These are phyloP conservation scores for Glarea lozoyensis DNA, from an alignment of 495 filamentous ascomycete genomes.

Conservation along the genomic window DNA sequence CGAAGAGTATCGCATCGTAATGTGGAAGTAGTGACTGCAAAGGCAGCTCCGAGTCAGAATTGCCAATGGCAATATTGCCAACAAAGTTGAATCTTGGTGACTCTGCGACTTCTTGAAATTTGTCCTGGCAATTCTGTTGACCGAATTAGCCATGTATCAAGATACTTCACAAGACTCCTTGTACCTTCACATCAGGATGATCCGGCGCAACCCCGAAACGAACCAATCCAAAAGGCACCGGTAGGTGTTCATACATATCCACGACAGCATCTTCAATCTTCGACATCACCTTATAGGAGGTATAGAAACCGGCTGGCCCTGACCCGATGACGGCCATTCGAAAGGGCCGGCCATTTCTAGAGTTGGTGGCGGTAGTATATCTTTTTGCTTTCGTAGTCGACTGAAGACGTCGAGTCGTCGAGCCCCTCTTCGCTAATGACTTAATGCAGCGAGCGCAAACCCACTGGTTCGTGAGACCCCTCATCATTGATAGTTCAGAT, in stretches of 20 bases:
- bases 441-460: slow-evolving; percentile 14
- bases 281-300: slow-evolving; percentile 72
- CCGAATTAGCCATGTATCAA: slow-evolving; percentile 3
- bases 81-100: slow-evolving; percentile 83
- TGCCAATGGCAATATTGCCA: slow-evolving; percentile 78
- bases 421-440: neutral
- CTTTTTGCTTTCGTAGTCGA: slow-evolving; percentile 8
- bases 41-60: slow-evolving; percentile 47
- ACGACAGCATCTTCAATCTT: slow-evolving; percentile 63
- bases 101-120: slow-evolving; percentile 77
- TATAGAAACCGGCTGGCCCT: slow-evolving; percentile 93
- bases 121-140: slow-evolving; percentile 81
- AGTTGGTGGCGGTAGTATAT: slow-evolving; percentile 15
- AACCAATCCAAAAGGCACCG: slow-evolving; percentile 86
- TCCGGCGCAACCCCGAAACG: slow-evolving; percentile 93
- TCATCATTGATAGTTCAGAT: no score
- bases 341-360: slow-evolving; percentile 43
- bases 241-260: slow-evolving; percentile 94
- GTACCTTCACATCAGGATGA: slow-evolving; percentile 95
- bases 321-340: slow-evolving; percentile 88
- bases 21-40: slow-evolving; percentile 62
- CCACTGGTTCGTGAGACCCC: slow-evolving; percentile 8
- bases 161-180: slow-evolving; percentile 10
- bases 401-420: neutral
- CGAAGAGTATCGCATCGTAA: slow-evolving; percentile 88